These are phyloP conservation scores for Globisporangium echinulatum DNA, from an alignment of 352 stramenopile species.

Conservation along the genomic window DNA sequence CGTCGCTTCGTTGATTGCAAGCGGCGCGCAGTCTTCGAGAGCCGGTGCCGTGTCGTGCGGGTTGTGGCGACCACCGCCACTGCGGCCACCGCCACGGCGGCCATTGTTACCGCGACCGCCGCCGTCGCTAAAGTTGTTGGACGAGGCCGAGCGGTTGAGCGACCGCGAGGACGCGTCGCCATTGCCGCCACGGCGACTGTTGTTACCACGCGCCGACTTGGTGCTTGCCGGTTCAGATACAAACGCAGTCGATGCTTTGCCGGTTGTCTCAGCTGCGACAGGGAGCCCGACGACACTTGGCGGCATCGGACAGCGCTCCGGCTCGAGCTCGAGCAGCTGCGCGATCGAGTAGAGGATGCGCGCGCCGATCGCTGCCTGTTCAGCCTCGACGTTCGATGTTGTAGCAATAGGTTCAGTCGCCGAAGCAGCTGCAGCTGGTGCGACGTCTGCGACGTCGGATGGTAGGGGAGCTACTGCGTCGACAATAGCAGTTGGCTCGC, in stretches of 20 bases:
- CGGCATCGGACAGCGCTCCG: conserved; percentile 43
- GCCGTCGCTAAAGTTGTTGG: conserved; percentile 34
- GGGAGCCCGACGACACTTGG: conserved; percentile 40
- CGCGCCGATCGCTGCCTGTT: conserved; percentile 36
- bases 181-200: conserved; percentile 6
- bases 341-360: conserved; percentile 77
- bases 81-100: conserved; percentile 23
- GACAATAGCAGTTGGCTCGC: not conserved
- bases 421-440: too few species aligned
- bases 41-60: conserved; percentile 43
- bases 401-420: not conserved
- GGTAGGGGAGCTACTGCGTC: too few species aligned
- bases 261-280: conserved; percentile 38
- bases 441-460: too few species aligned
- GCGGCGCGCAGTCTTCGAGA: conserved; percentile 53
- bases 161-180: conserved; percentile 38
- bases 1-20: conserved; percentile 79
- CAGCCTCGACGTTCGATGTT: conserved; percentile 20
- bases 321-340: conserved; percentile 67
- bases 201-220: not conserved
- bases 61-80: conserved; percentile 32
- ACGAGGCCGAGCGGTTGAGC: conserved; percentile 24
- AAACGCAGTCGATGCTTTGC: conserved; percentile 31
- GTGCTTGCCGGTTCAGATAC: not conserved
- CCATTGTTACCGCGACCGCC: conserved; percentile 24